Base-by-base conservation (phyloP, 305 asterid genomes). In the Vinca major region DNA sequence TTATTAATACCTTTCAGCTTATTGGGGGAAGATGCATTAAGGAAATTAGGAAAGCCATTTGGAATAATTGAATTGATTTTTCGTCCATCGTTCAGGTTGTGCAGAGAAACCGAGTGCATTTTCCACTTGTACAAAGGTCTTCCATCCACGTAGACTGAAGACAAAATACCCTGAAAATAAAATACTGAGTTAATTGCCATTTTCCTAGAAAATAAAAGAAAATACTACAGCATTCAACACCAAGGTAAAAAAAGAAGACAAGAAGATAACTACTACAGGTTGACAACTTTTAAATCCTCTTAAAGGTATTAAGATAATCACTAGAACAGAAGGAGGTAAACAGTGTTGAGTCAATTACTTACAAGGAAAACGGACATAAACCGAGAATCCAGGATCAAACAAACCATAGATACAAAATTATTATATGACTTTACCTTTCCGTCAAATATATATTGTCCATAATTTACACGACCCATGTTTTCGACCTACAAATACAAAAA, bases 401-500 rank as follows among this genome's bases (percentile, higher is more conserved):
- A 58, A 52, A 16, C 48, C 7, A n/a, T 2, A 13, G 65, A 37
- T 39, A 41, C 48, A 37, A 60, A 26, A 13, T 12, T 36, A 48
- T 61, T 13, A 4, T 16, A 57, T 16, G 66, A 67, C 66, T 36
- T 40, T 73, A 92, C 98, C 98, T 92, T 90, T 76, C 81, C 81
- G 83, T 90, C 98, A 66, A 85, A 88, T 14, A 85, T 62, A 72
- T 88, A 88, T 5, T 67, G 77, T 61, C 98, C 98, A 68, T 92
- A 86, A 77, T 92, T 92, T 79, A 92, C 73, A 65, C 89, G 98
- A 8, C 98, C 98, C 98, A 92, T 88, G 85, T 92, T 92, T 77
- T 92, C 98, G 52, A 92, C 95, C 98, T 92, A 75, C 47, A 74
- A 63, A 44, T n/a, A n/a, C 43, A 44, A 44, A 52, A 45, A 62